Evolutionary conservation across 2,329 filamentous ascomycete genomes (phyloP), one percentile per base, ranked within the genome.

Genomic region (Podosphaera fusca): DNA sequence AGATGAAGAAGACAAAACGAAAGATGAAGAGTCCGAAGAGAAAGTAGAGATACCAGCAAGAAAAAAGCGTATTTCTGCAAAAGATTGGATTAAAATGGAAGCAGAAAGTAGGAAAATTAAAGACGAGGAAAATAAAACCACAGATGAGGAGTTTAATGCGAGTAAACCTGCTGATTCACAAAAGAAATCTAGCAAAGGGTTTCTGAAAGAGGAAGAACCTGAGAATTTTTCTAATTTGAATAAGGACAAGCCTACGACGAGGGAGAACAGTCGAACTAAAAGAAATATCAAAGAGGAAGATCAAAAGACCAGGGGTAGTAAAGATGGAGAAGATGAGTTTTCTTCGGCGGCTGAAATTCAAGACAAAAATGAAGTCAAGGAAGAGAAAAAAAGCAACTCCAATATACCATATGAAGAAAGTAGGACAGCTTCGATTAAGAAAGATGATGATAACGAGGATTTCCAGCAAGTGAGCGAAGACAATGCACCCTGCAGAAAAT

Each of bases 211-310:
- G 10, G 40, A 45, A 45, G 21, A 45, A 4, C 40, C 40, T 12
- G 40, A 45, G 40, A 45, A 45, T 45, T 45, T 4, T 21, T 21
- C 21, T 21, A 21, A 21, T 21, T 21, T 21, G 21, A 21, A 21
- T 21, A 21, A 21, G 21, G 21, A 21, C 21, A 21, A 21, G 21
- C 21, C 21, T 50, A 14, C 40, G 4, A 45, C 40, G 40, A 45
- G 10, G 10, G 10, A n/a, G 21, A 45, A 45, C 21, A n/a, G 21
- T n/a, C 40, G 40, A 12, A n/a, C 40, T 12, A 45, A 45, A 58
- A 58, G 47, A 58, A 56, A 12, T 47, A 56, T 31, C 69, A 71
- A 8, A 68, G 69, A 46, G 56, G 36, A 4, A 58, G 55, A 21
- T 21, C 21, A 21, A 21, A 1, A 21, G 21, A 21, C 21, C 21